Percentiles rank a stretch among this genome's conserved stretches.
Evolutionary conservation across 768 basidiomycete species (phyloP).

Genomic region (Leccinum boreale): DNA sequence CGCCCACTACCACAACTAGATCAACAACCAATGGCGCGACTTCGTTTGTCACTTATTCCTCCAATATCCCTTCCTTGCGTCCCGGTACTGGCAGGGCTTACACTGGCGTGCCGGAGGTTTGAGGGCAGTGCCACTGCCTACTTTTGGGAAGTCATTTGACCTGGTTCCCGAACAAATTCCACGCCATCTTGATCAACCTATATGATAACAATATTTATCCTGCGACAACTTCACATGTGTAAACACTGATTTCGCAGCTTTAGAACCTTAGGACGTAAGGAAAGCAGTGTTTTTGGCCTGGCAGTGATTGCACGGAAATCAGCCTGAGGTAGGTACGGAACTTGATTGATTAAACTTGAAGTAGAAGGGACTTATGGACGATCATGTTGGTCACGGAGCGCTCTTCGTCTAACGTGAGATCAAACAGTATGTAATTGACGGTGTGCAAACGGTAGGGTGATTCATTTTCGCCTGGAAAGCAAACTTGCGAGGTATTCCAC

Average conservation of each 20-base stretch:
- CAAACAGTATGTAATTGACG: too few relatives aligned
- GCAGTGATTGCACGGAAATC: too few relatives aligned
- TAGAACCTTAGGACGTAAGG: too few relatives aligned
- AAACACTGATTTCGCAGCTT: neutral
- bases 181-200: neutral
- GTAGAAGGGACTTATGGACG: too few relatives aligned
- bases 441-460: too few relatives aligned
- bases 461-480: too few relatives aligned
- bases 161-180: neutral
- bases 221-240: neutral
- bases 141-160: neutral
- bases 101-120: conserved; percentile 27
- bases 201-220: neutral
- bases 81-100: conserved; percentile 19
- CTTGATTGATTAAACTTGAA: too few relatives aligned
- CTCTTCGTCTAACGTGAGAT: too few relatives aligned
- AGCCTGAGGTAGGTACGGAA: too few relatives aligned
- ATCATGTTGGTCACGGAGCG: too few relatives aligned
- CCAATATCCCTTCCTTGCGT: neutral
- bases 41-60: conserved; percentile 12
- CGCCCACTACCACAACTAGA: conserved; percentile 8
- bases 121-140: neutral
- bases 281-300: too few relatives aligned
- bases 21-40: conserved; percentile 6
- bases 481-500: too few relatives aligned